These are phyloP conservation scores for Sequoiadendron giganteum DNA, from an alignment of 75 land plant genomes.

Conservation along the genomic window DNA sequence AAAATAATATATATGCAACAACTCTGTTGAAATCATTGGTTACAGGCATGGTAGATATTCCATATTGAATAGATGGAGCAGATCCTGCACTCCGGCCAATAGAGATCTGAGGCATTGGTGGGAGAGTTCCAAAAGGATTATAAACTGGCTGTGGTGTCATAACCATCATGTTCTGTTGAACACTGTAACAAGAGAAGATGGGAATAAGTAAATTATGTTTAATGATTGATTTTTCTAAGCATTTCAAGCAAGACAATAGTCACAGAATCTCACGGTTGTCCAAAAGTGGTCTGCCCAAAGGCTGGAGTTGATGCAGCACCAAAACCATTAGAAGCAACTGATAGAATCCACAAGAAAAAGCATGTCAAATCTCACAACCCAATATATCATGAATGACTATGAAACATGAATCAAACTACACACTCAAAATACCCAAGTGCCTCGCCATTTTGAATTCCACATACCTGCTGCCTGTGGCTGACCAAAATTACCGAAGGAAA, in stretches of 20 bases:
- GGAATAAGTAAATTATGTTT: background rate
- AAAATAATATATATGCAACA: background rate
- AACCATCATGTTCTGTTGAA: slow-evolving; percentile 39
- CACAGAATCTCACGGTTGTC: slow-evolving; percentile 39
- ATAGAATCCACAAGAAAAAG: slow-evolving; percentile 1
- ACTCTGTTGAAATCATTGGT: background rate
- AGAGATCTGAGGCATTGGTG: slow-evolving; percentile 94
- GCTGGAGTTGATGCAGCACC: slow-evolving; percentile 28
- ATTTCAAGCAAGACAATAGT: background rate
- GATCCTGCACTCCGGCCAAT: slow-evolving; percentile 80
- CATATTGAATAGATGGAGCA: slow-evolving; percentile 91
- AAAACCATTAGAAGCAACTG: slow-evolving; percentile 35
- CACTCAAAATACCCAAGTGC: no score
- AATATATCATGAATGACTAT: no score
- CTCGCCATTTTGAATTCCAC: no score
- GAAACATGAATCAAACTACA: no score
- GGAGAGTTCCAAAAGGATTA: slow-evolving; percentile 93
- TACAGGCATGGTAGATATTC: slow-evolving; percentile 96
- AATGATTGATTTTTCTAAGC: background rate
- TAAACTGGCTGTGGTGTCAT: slow-evolving; percentile 49
- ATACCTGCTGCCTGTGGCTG: slow-evolving; percentile 45
- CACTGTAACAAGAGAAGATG: slow-evolving; percentile 32
- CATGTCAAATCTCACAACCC: background rate
- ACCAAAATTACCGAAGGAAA: slow-evolving; percentile 50
- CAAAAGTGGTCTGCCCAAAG: slow-evolving; percentile 40